These are phyloP conservation scores for Chaetomiaceae sp. DNA, from an alignment of 2,329 filamentous ascomycete genomes.

Conservation along the genomic window DNA sequence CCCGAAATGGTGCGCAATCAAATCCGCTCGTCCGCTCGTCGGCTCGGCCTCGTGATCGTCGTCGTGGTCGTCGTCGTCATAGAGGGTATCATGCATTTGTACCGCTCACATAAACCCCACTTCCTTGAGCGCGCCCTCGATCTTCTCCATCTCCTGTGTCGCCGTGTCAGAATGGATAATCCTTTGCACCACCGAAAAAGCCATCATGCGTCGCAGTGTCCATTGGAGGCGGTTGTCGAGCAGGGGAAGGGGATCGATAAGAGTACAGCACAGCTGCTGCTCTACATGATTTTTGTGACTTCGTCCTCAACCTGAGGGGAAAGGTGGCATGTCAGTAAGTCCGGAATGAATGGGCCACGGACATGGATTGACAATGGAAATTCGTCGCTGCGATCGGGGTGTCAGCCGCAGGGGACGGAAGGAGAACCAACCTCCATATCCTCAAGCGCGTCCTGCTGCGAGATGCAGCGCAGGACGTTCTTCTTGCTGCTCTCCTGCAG, in stretches of 20 bases:
- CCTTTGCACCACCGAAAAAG: conserved; percentile 17
- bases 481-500: conserved; percentile 99
- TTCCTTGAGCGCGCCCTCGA: conserved; percentile 37
- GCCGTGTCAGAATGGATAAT: conserved; percentile 25
- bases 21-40: too few relatives aligned
- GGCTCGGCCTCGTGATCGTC: conserved; percentile 7
- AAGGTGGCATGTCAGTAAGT: conserved; percentile 49
- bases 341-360: conserved; percentile 13
- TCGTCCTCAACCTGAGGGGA: conserved; percentile 75
- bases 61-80: conserved; percentile 5
- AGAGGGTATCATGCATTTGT: conserved; percentile 12
- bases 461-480: conserved; percentile 93
- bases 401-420: conserved; percentile 2
- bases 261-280: conserved; percentile 23
- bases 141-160: conserved; percentile 34
- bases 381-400: not conserved
- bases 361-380: not conserved
- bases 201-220: conserved; percentile 7
- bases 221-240: conserved; percentile 12
- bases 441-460: conserved; percentile 94
- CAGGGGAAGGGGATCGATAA: conserved; percentile 14
- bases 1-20: not conserved
- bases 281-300: conserved; percentile 83
- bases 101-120: conserved; percentile 37
- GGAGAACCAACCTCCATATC: conserved; percentile 89